Evolutionary conservation across 31 red algal species (phyloP).

Genomic region (Bonnemaisonia californica): DNA sequence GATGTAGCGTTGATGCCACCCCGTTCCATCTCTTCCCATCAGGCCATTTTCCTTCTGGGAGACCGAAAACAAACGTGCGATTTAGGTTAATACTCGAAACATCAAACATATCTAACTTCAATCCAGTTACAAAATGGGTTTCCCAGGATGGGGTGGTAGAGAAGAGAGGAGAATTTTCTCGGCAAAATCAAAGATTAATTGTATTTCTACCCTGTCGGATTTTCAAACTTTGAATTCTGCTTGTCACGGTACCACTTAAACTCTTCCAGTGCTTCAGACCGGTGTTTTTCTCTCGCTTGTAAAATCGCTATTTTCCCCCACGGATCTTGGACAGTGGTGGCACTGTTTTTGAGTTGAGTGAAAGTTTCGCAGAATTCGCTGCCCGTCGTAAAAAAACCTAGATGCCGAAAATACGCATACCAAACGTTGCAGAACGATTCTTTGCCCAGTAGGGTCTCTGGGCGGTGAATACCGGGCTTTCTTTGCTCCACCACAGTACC

Average conservation of each 20-base stretch:
- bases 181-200: slow-evolving; percentile 10
- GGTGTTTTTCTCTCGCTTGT: not conserved
- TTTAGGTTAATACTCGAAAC: not conserved
- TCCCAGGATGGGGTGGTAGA: not conserved
- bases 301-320: not conserved
- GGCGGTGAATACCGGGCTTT: too few relatives aligned
- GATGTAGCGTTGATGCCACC: slow-evolving; percentile 29
- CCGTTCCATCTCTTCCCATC: slow-evolving; percentile 37
- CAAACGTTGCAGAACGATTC: not conserved
- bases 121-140: not conserved
- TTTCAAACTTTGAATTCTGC: not conserved
- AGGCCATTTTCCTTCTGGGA: slow-evolving; percentile 29
- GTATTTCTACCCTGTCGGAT: not conserved
- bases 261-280: not conserved
- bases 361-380: not conserved
- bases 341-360: slow-evolving; percentile 1
- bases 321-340: not conserved
- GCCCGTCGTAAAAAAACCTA: not conserved
- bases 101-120: slow-evolving; percentile 11
- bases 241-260: not conserved
- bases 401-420: not conserved
- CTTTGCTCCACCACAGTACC: too few relatives aligned
- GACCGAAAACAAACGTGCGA: not conserved
- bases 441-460: not conserved
- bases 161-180: not conserved